A percentile compares a stretch with the other conserved stretches of the same genome.
Conservation (phyloP, 805 yeast species). For the Yarrowia deformans region DNA sequence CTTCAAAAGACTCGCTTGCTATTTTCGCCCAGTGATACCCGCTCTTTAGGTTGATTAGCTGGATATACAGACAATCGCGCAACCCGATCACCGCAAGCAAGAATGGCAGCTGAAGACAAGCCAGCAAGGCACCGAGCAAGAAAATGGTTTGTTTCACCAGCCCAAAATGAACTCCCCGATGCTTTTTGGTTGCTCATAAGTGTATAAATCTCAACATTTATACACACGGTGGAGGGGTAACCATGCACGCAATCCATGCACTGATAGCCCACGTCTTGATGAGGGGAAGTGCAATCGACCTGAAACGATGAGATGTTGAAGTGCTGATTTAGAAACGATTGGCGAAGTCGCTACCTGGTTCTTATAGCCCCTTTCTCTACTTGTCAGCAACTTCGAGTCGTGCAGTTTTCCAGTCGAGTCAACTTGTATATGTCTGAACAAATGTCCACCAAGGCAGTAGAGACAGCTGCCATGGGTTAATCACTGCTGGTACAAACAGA, state of each 20-base stretch:
- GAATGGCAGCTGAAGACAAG: not conserved
- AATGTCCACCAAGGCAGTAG: too few relatives aligned
- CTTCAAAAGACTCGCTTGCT: not conserved
- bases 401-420: not conserved
- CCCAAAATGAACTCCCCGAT: too few relatives aligned
- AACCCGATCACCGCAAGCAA: slow-evolving; percentile 4
- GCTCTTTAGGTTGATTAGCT: not conserved
- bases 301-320: too few relatives aligned
- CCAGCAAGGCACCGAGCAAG: not conserved
- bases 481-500: too few relatives aligned
- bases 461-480: too few relatives aligned
- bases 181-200: not conserved
- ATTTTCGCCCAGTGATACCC: not conserved
- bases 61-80: not conserved
- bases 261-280: not conserved
- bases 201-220: not conserved
- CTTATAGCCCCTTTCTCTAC: too few relatives aligned
- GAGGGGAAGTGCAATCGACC: too few relatives aligned
- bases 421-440: not conserved
- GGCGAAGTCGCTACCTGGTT: too few relatives aligned
- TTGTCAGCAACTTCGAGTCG: not conserved
- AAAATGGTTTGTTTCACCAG: too few relatives aligned
- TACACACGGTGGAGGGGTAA: slow-evolving; percentile 8
- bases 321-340: too few relatives aligned
- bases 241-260: slow-evolving; percentile 22